Conservation (phyloP, 176 grass and related monocot species). For the Oryza rufipogon region DNA sequence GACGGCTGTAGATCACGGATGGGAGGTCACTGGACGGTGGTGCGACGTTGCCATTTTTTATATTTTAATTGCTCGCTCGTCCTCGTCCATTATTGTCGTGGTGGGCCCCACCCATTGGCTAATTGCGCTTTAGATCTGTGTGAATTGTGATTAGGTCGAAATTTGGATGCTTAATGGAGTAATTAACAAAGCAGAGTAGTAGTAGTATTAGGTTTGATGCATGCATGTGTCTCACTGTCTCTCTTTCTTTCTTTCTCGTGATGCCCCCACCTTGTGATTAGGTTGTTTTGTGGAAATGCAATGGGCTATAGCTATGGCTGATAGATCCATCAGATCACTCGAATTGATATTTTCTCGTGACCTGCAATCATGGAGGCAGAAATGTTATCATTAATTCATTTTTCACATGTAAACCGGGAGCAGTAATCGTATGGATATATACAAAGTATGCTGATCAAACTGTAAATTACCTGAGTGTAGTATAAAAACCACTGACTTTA, state of each 20-base stretch:
- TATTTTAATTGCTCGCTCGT: neutral
- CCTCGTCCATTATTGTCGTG: neutral
- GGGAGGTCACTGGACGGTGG: slow-evolving; percentile 45
- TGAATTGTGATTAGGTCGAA: slow-evolving; percentile 39
- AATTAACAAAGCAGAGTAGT: neutral
- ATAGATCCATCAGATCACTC: neutral
- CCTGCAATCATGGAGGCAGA: neutral
- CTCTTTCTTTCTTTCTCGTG: neutral
- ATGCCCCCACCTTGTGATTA: neutral
- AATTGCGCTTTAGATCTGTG: slow-evolving; percentile 29
- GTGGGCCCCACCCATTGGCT: slow-evolving; percentile 8
- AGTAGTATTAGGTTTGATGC: neutral
- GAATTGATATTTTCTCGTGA: slow-evolving; percentile 6
- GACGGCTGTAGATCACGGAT: slow-evolving; percentile 18
- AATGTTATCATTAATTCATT: neutral
- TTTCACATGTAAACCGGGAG: neutral
- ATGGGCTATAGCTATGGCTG: neutral
- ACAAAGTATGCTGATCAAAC: no score
- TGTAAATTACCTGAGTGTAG: no score
- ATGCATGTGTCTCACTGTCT: neutral
- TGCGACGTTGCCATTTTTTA: slow-evolving; percentile 9
- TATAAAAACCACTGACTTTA: no score
- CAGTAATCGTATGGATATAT: neutral
- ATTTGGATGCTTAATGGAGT: neutral
- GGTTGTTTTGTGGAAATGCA: neutral